Evolutionary conservation across 1,139 yeast genomes (phyloP).

Genomic region (Kodamaea suecica): DNA sequence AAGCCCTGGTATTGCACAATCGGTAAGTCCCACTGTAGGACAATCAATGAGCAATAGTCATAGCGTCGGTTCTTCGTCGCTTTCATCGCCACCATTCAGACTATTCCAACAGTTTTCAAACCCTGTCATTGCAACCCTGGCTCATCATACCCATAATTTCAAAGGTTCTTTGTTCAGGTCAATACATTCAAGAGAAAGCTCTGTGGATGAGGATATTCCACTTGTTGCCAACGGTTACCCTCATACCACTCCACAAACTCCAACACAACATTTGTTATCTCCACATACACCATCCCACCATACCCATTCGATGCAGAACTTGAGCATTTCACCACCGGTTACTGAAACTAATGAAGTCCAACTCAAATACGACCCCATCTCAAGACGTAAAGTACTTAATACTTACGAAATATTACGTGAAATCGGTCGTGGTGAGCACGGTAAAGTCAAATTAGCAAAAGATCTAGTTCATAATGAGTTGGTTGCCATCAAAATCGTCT

Average conservation of each 20-base stretch:
- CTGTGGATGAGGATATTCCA: conserved; percentile 1
- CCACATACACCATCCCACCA: conserved; percentile 4
- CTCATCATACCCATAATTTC: not conserved
- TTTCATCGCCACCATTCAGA: not conserved
- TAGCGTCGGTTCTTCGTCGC: not conserved
- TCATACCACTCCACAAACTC: no score
- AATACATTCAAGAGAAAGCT: conserved; percentile 1
- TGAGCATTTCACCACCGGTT: conserved; percentile 34
- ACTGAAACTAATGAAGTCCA: conserved; percentile 82
- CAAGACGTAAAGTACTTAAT: conserved; percentile 79
- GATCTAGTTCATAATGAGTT: conserved; percentile 66
- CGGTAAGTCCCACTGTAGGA: no score
- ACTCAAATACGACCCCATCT: conserved; percentile 85
- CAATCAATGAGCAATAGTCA: no score
- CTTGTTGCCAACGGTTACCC: no score
- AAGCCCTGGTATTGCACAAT: no score
- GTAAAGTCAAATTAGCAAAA: conserved; percentile 88
- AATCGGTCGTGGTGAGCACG: conserved; percentile 95
- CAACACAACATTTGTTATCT: no score
- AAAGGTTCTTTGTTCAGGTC: not conserved
- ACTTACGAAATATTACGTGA: conserved; percentile 87
- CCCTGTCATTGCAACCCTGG: not conserved
- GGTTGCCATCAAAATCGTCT: conserved; percentile 92
- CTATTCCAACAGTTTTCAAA: not conserved
- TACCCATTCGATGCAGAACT: conserved; percentile 2